Percentiles rank a stretch among this genome's conserved stretches.
Conservation (phyloP, 164 flowering plant species). For the Sextonia rubra region DNA sequence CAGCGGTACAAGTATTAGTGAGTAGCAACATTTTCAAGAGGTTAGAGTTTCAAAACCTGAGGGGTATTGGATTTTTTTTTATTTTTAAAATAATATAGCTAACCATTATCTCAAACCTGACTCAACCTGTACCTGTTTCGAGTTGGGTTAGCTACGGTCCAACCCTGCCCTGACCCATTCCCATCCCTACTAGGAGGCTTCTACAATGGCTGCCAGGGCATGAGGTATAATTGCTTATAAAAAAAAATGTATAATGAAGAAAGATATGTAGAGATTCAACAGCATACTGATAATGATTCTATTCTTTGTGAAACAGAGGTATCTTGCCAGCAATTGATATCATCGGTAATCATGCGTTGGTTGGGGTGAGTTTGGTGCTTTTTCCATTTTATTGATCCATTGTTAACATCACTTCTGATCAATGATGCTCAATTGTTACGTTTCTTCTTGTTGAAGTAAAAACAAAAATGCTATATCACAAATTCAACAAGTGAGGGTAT, state of each 20-base stretch:
- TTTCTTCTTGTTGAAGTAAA: not conserved
- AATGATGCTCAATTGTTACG: not conserved
- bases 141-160: too few relatives aligned
- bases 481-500: not conserved
- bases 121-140: too few relatives aligned
- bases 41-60: too few relatives aligned
- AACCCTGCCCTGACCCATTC: too few relatives aligned
- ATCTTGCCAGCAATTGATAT: slow-evolving; percentile 83
- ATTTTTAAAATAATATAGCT: too few relatives aligned
- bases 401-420: not conserved
- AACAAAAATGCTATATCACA: not conserved
- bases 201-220: too few relatives aligned
- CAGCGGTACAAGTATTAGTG: too few relatives aligned
- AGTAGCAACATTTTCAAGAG: too few relatives aligned
- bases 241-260: not conserved
- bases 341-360: slow-evolving; percentile 41
- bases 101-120: too few relatives aligned
- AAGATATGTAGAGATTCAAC: not conserved
- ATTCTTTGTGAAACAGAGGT: slow-evolving; percentile 47
- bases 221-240: not conserved
- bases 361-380: slow-evolving; percentile 71
- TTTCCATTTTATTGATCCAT: not conserved
- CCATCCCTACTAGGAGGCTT: too few relatives aligned
- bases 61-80: too few relatives aligned
- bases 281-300: not conserved